A percentile compares a stretch with the other conserved stretches of the same genome.
Evolutionary conservation across 164 flowering plant genomes (phyloP).

Genomic region (Vitis rotundifolia): DNA sequence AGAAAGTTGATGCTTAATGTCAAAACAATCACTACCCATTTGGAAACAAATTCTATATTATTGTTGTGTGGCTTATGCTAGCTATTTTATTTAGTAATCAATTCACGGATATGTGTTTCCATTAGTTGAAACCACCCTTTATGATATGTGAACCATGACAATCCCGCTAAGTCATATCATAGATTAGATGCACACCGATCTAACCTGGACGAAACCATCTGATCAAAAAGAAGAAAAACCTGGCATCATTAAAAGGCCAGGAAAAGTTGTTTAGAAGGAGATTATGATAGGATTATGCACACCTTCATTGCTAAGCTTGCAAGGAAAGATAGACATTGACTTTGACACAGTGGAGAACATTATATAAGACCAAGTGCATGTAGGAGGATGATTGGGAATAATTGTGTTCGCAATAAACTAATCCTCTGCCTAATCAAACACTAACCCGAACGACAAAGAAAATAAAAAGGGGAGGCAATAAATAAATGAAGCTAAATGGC

Average conservation of each 20-base stretch:
- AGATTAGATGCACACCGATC: too few relatives aligned
- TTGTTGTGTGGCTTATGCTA: too few relatives aligned
- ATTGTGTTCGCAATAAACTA: constrained; percentile 5
- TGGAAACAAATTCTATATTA: too few relatives aligned
- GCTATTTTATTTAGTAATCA: too few relatives aligned
- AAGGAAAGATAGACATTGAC: constrained; percentile 14
- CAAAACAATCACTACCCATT: too few relatives aligned
- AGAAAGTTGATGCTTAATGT: too few relatives aligned
- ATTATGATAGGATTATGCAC: constrained; percentile 6
- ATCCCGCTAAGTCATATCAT: too few relatives aligned
- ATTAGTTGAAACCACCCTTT: too few relatives aligned
- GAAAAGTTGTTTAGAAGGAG: neutral
- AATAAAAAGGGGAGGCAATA: neutral
- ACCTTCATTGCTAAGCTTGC: constrained; percentile 12
- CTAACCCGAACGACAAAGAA: neutral
- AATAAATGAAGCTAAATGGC: constrained; percentile 1
- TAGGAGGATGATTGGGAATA: neutral
- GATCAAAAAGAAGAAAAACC: too few relatives aligned
- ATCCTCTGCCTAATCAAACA: neutral
- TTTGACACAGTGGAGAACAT: constrained; percentile 2
- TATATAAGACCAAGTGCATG: neutral
- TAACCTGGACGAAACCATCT: too few relatives aligned
- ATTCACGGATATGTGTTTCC: too few relatives aligned
- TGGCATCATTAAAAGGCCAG: neutral
- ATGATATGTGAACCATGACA: too few relatives aligned